phyloP scores from a whole-genome alignment of 768 basidiomycete genomes.

The Tricholoma terreum region DNA sequence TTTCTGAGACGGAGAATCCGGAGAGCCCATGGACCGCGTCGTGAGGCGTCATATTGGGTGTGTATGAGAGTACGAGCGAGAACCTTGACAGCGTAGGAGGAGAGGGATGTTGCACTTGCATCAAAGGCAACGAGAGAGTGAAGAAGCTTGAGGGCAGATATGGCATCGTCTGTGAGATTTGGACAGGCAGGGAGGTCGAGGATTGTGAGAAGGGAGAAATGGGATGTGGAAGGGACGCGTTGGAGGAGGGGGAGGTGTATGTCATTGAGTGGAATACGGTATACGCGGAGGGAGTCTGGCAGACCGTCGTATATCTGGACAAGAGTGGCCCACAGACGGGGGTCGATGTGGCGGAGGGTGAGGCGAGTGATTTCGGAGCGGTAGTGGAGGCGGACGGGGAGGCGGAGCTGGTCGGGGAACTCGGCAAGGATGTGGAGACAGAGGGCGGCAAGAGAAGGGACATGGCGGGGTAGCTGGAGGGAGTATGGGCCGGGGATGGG shows the following conservation, averaged over 20 bases:
- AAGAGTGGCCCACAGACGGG: constrained; percentile 60
- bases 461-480: constrained; percentile 6
- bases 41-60: constrained; percentile 24
- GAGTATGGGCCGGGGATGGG: constrained; percentile 23
- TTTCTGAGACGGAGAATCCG: constrained; percentile 55
- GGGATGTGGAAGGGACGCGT: constrained; percentile 45
- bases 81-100: constrained; percentile 47
- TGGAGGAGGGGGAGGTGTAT: constrained; percentile 55
- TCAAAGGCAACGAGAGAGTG: constrained; percentile 64
- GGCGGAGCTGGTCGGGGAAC: constrained; percentile 43
- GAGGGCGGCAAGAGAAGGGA: constrained; percentile 54
- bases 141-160: constrained; percentile 48
- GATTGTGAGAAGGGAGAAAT: constrained; percentile 65
- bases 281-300: constrained; percentile 39
- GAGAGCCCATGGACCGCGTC: constrained; percentile 54
- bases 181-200: constrained; percentile 55
- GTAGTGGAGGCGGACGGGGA: constrained; percentile 20
- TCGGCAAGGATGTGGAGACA: constrained; percentile 45
- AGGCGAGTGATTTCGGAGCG: constrained; percentile 14
- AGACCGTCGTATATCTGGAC: constrained; percentile 57
- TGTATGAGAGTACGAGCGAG: constrained; percentile 49
- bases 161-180: constrained; percentile 57
- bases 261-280: constrained; percentile 53
- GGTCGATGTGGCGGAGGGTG: constrained; percentile 44
- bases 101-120: constrained; percentile 50